phyloP scores from a whole-genome alignment of 2,329 filamentous ascomycete species.

The Xylariaceae sp. region DNA sequence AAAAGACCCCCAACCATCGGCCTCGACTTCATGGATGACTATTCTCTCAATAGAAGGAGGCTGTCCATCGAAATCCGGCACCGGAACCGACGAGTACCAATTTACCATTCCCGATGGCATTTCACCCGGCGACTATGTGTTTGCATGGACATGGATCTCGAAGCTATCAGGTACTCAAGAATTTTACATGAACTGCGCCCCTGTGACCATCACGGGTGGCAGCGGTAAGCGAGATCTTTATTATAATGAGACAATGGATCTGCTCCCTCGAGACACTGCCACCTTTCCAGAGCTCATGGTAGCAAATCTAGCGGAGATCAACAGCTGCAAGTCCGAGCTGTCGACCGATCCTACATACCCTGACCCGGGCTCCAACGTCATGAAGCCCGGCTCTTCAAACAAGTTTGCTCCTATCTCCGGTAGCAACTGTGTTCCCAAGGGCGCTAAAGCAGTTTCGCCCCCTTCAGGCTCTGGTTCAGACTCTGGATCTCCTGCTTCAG shows the following conservation, averaged over 20 bases:
- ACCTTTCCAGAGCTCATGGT: constrained; percentile 62
- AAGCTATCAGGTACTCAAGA: constrained; percentile 50
- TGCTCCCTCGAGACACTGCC: constrained; percentile 40
- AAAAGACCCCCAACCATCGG: constrained; percentile 43
- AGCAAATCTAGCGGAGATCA: constrained; percentile 51
- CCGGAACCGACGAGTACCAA: constrained; percentile 43
- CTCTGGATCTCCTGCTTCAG: constrained; percentile 1
- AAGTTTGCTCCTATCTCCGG: constrained; percentile 27
- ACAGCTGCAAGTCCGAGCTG: constrained; percentile 49
- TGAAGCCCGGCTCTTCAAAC: constrained; percentile 33
- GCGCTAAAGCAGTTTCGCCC: constrained; percentile 23
- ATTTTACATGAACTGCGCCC: constrained; percentile 73
- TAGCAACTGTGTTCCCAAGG: constrained; percentile 29
- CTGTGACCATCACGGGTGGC: constrained; percentile 48
- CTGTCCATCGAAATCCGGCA: constrained; percentile 49
- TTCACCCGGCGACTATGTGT: constrained; percentile 56
- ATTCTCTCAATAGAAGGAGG: constrained; percentile 65
- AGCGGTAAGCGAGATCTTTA: constrained; percentile 21
- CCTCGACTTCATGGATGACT: constrained; percentile 56
- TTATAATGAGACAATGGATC: constrained; percentile 24
- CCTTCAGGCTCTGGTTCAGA: constrained; percentile 15
- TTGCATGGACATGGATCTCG: constrained; percentile 74
- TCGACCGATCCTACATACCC: constrained; percentile 55
- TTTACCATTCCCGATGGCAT: constrained; percentile 57
- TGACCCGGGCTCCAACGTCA: constrained; percentile 52